Evolutionary conservation across 805 yeast species (phyloP).

Genomic region (Ogataea corticis): DNA sequence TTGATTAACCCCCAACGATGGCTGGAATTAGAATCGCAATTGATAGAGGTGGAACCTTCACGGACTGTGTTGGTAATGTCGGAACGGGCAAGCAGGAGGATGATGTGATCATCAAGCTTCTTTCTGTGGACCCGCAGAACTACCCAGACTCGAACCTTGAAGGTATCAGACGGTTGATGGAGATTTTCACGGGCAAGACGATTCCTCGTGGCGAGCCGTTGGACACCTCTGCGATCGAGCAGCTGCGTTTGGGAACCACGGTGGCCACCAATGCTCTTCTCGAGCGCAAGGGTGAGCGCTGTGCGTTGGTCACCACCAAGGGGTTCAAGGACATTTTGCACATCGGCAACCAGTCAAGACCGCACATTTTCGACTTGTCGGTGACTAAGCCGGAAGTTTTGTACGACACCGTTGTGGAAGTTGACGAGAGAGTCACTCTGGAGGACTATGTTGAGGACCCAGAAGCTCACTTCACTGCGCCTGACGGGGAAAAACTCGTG

Average conservation of each 20-base stretch:
- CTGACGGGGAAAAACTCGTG: slow-evolving; percentile 39
- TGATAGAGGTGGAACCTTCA: slow-evolving; percentile 87
- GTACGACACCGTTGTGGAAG: slow-evolving; percentile 74
- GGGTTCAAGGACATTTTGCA: slow-evolving; percentile 82
- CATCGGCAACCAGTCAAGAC: slow-evolving; percentile 92
- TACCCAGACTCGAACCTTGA: slow-evolving; percentile 91
- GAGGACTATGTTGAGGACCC: slow-evolving; percentile 83
- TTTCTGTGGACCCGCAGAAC: slow-evolving; percentile 87
- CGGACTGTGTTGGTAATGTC: slow-evolving; percentile 63
- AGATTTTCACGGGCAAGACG: slow-evolving; percentile 48
- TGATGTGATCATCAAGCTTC: slow-evolving; percentile 71
- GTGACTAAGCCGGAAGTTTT: slow-evolving; percentile 71
- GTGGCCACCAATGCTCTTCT: slow-evolving; percentile 94
- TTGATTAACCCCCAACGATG: slow-evolving; percentile 8
- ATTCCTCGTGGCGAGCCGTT: slow-evolving; percentile 64
- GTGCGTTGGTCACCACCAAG: slow-evolving; percentile 82
- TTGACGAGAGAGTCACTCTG: slow-evolving; percentile 87
- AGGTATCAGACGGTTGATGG: slow-evolving; percentile 80
- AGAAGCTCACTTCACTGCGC: slow-evolving; percentile 25
- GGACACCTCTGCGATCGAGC: slow-evolving; percentile 62
- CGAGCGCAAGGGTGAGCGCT: slow-evolving; percentile 88
- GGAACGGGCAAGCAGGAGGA: slow-evolving; percentile 51
- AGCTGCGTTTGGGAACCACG: slow-evolving; percentile 89
- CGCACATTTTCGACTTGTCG: slow-evolving; percentile 81
- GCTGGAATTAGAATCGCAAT: slow-evolving; percentile 42